Evolutionary conservation across 2,329 filamentous ascomycete species (phyloP).

Genomic region (Diaporthe helianthi): DNA sequence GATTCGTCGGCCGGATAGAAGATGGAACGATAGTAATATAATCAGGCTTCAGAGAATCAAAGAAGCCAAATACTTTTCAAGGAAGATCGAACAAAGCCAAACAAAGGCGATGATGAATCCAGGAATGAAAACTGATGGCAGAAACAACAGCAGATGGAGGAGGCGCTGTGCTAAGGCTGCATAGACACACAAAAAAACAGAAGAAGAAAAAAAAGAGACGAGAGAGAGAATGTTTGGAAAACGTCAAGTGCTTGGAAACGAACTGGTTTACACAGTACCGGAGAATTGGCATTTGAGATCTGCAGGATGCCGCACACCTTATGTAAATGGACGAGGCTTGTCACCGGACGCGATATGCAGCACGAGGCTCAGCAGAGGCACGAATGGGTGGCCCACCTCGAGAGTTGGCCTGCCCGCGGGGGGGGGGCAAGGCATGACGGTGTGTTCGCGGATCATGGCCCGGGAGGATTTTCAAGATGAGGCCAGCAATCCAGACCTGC

Average conservation of each 20-base stretch:
- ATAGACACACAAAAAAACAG: constrained; percentile 24
- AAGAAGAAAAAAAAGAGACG: too few relatives aligned
- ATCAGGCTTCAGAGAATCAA: constrained; percentile 7
- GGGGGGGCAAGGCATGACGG: neutral
- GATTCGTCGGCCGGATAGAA: neutral
- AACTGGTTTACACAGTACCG: constrained; percentile 8
- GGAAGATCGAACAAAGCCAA: neutral
- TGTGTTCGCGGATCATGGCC: constrained; percentile 20
- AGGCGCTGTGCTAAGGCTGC: neutral
- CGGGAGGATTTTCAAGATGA: constrained; percentile 30
- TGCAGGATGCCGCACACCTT: constrained; percentile 26
- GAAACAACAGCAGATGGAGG: neutral
- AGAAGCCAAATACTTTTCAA: constrained; percentile 6
- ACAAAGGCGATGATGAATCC: neutral
- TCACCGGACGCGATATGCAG: constrained; percentile 20
- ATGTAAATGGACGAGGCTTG: constrained; percentile 25
- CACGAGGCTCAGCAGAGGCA: too few relatives aligned
- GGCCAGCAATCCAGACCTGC: constrained; percentile 30
- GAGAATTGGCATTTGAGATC: neutral
- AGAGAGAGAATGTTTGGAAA: constrained; percentile 25
- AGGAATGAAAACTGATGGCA: constrained; percentile 12
- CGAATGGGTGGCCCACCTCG: constrained; percentile 24
- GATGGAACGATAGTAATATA: constrained; percentile 8
- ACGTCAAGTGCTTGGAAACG: constrained; percentile 13
- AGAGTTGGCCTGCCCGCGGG: constrained; percentile 16